These are phyloP conservation scores for Penicillium lividum DNA, from an alignment of 495 filamentous ascomycete species.

Conservation along the genomic window DNA sequence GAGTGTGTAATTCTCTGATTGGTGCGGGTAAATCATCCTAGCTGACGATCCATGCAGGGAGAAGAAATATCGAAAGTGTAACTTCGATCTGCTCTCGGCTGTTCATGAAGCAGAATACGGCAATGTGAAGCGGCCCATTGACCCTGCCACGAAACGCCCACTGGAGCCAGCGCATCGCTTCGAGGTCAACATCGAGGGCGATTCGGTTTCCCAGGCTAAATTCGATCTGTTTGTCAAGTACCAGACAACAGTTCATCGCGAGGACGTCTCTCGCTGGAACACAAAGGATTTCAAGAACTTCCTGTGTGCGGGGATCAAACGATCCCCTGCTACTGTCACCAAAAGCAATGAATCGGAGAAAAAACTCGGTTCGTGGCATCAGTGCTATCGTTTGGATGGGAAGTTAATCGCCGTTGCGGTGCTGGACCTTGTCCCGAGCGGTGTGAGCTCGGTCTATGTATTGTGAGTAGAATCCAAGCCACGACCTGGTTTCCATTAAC, in stretches of 20 bases:
- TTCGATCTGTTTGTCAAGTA: slow-evolving; percentile 80
- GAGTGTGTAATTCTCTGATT: slow-evolving; percentile 51
- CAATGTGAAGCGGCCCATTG: slow-evolving; percentile 54
- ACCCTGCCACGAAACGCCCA: slow-evolving; percentile 53
- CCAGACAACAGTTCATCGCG: slow-evolving; percentile 77
- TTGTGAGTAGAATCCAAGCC: slow-evolving; percentile 51
- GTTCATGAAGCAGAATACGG: slow-evolving; percentile 72
- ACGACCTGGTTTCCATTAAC: slow-evolving; percentile 13
- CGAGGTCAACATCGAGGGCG: slow-evolving; percentile 74
- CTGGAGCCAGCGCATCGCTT: slow-evolving; percentile 77
- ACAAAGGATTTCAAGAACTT: slow-evolving; percentile 74
- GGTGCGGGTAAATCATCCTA: background rate
- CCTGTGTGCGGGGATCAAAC: slow-evolving; percentile 79
- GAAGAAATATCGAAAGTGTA: slow-evolving; percentile 67
- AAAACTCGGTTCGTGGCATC: slow-evolving; percentile 85
- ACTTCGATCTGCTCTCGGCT: slow-evolving; percentile 70
- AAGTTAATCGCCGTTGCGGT: slow-evolving; percentile 85
- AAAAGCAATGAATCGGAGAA: slow-evolving; percentile 52
- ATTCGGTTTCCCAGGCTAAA: slow-evolving; percentile 86
- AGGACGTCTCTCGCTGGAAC: slow-evolving; percentile 66
- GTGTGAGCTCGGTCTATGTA: slow-evolving; percentile 93
- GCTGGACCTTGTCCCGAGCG: slow-evolving; percentile 81
- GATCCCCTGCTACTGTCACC: slow-evolving; percentile 35
- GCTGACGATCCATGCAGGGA: slow-evolving; percentile 48
- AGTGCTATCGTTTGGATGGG: slow-evolving; percentile 91